A percentile compares a stretch with the other conserved stretches of the same genome.
Conservation (phyloP, 2,329 filamentous ascomycete genomes). For the Colletotrichum caudatum region DNA sequence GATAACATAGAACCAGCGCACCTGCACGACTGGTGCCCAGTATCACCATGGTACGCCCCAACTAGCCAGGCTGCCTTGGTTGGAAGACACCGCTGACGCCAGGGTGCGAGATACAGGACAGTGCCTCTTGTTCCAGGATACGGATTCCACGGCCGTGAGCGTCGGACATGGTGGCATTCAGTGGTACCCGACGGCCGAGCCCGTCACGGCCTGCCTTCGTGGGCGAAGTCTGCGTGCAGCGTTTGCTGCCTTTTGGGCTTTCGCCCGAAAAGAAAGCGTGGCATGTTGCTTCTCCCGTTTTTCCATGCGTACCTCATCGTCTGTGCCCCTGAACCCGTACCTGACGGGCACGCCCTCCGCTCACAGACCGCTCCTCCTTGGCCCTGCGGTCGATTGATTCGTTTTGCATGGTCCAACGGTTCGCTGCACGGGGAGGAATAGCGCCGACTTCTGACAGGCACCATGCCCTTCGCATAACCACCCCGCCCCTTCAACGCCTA, state of each 20-base stretch:
- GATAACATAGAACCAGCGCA: neutral
- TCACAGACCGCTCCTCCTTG: conserved; percentile 11
- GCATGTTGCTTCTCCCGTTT: conserved; percentile 12
- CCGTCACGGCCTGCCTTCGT: neutral
- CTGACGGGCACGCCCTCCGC: neutral
- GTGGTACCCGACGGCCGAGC: conserved; percentile 16
- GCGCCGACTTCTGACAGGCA: neutral
- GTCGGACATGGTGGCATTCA: conserved; percentile 8
- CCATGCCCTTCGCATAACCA: conserved; percentile 1
- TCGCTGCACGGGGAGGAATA: neutral
- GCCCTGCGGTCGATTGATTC: neutral
- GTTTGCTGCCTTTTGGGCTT: neutral
- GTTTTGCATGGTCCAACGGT: conserved; percentile 16
- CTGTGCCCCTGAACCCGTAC: neutral
- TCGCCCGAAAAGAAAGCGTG: neutral
- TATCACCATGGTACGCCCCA: neutral
- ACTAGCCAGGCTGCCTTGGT: neutral
- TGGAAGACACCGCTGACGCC: neutral
- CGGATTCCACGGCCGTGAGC: neutral
- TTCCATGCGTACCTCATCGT: neutral
- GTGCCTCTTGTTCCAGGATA: neutral
- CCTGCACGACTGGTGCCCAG: neutral
- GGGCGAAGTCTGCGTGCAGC: conserved; percentile 17
- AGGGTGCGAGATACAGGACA: neutral
- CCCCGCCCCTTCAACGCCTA: neutral